Conservation (phyloP, 164 flowering plant genomes). For the Litsea cubeba region DNA sequence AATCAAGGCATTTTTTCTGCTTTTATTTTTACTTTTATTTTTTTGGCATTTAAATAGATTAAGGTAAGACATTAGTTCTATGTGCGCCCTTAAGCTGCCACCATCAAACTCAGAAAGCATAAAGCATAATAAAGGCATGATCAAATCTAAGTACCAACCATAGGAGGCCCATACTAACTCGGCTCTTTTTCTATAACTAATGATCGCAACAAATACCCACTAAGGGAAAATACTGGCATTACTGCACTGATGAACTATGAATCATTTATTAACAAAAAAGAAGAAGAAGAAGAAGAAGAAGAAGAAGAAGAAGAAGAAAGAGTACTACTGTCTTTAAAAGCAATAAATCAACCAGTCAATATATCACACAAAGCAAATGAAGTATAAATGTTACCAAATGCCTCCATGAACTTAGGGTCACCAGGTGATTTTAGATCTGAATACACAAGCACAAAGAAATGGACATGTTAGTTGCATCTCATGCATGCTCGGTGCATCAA, state of each 20-base stretch:
- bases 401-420: constrained; percentile 74
- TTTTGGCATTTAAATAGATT: background rate
- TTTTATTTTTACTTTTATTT: too few species aligned
- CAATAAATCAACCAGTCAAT: background rate
- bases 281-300: too few species aligned
- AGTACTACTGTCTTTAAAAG: background rate
- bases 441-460: constrained; percentile 15
- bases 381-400: constrained; percentile 51
- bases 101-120: background rate
- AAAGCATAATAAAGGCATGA: background rate
- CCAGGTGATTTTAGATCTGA: constrained; percentile 62
- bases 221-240: background rate
- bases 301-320: too few species aligned
- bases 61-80: background rate
- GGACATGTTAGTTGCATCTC: constrained; percentile 1
- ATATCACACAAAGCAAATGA: background rate
- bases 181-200: background rate
- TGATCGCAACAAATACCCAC: background rate
- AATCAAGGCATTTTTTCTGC: too few species aligned
- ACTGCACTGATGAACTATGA: too few species aligned
- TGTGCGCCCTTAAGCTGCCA: background rate
- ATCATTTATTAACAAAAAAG: too few species aligned
- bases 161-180: background rate
- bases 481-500: too few species aligned
- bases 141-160: background rate